Percentiles rank a stretch among this genome's conserved stretches.
Conservation (phyloP, 768 basidiomycete genomes). For the Serendipita sp. region DNA sequence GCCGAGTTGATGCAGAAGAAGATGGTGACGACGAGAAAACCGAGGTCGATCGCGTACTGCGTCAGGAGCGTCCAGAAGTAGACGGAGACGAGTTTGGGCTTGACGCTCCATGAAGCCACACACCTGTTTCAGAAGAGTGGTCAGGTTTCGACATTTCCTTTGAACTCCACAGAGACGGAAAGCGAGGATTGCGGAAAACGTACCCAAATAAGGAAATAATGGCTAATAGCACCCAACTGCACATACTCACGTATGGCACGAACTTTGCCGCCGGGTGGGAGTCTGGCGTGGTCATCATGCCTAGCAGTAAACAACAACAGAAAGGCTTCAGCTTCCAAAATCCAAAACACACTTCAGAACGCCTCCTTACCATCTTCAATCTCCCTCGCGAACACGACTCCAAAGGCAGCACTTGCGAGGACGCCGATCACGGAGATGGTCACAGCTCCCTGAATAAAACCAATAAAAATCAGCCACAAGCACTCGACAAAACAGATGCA, state of each 20-base stretch:
- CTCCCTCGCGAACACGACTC: neutral
- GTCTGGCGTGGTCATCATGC: neutral
- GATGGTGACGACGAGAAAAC: neutral
- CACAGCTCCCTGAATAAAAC: neutral
- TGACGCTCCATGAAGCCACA: neutral
- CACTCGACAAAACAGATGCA: neutral
- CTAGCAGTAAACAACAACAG: too few species aligned
- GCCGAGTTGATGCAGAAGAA: neutral
- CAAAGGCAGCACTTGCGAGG: neutral
- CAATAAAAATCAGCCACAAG: neutral
- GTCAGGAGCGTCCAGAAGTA: conserved; percentile 1
- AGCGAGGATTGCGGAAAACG: too few species aligned
- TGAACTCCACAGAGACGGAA: too few species aligned
- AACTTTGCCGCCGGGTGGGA: neutral
- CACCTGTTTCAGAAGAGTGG: too few species aligned
- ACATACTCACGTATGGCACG: neutral
- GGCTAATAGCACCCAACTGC: neutral
- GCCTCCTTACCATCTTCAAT: neutral
- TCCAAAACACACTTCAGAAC: neutral
- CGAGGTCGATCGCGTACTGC: neutral
- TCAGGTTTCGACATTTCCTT: too few species aligned
- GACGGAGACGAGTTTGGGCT: neutral
- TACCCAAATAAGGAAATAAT: conserved; percentile 3
- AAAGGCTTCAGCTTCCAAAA: too few species aligned
- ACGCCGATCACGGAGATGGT: neutral